A percentile compares a stretch with the other conserved stretches of the same genome.
Conservation (phyloP, 2,329 filamentous ascomycete species). For the Cryphonectria radicalis region DNA sequence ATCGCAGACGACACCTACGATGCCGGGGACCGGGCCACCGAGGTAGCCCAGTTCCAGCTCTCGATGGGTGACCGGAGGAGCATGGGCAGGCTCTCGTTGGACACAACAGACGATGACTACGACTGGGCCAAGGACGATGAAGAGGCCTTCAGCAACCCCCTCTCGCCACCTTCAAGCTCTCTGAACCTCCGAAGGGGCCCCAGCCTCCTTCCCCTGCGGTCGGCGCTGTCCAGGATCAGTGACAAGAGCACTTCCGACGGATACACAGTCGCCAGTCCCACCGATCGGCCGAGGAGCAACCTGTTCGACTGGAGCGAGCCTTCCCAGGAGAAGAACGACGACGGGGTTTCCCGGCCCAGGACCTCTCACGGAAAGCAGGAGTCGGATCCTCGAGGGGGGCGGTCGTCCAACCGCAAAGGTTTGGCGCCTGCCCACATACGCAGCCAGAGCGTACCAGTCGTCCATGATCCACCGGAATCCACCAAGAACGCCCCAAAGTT, state of each 20-base stretch:
- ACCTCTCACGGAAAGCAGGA: constrained; percentile 80
- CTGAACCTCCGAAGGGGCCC: constrained; percentile 55
- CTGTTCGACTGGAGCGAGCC: constrained; percentile 82
- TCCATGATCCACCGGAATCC: constrained; percentile 60
- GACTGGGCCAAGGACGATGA: constrained; percentile 66
- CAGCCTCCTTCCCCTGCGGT: constrained; percentile 57
- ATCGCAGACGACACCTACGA: constrained; percentile 32
- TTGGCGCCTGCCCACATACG: constrained; percentile 73
- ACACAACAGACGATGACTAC: constrained; percentile 63
- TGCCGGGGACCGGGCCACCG: constrained; percentile 29
- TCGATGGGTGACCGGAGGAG: constrained; percentile 40
- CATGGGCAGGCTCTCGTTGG: constrained; percentile 58
- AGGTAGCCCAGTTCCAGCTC: constrained; percentile 26
- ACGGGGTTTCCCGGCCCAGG: constrained; percentile 66
- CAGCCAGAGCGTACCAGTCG: constrained; percentile 79
- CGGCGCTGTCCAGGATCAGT: constrained; percentile 58
- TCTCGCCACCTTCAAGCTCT: constrained; percentile 62
- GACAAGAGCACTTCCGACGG: constrained; percentile 49
- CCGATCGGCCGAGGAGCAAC: constrained; percentile 65
- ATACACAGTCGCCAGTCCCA: constrained; percentile 37
- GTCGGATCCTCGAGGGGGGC: constrained; percentile 70
- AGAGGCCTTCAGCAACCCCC: constrained; percentile 55
- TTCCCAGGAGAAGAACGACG: constrained; percentile 64
- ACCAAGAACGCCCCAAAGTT: constrained; percentile 67
- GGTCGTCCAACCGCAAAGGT: constrained; percentile 67